These are phyloP conservation scores for Leccinellum albellum DNA, from an alignment of 768 basidiomycete genomes.

Conservation along the genomic window DNA sequence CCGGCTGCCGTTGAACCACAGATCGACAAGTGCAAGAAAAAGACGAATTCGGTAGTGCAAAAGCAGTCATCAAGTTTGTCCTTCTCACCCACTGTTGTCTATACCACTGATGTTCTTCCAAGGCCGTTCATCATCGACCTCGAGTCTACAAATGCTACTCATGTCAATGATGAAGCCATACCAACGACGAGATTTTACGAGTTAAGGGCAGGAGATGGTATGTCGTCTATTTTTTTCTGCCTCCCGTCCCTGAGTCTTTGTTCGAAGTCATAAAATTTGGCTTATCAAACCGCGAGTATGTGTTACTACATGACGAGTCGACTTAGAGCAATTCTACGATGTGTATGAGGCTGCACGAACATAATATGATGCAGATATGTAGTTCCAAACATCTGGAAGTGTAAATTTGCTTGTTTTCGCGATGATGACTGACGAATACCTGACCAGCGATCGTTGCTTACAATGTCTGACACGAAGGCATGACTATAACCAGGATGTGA, in stretches of 20 bases:
- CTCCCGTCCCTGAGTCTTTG: slow-evolving; percentile 8
- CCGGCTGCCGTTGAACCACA: slow-evolving; percentile 25
- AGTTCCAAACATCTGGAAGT: neutral
- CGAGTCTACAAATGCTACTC: slow-evolving; percentile 95
- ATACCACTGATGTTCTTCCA: slow-evolving; percentile 4
- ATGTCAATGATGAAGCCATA: slow-evolving; percentile 83
- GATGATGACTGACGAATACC: neutral
- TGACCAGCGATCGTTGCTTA: neutral
- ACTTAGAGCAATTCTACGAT: slow-evolving; percentile 26
- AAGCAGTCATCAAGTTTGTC: slow-evolving; percentile 79
- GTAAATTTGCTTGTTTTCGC: neutral
- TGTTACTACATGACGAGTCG: slow-evolving; percentile 78
- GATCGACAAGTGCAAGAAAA: slow-evolving; percentile 83
- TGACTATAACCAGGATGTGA: neutral
- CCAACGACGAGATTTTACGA: slow-evolving; percentile 88
- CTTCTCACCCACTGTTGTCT: neutral
- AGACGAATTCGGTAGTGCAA: slow-evolving; percentile 80
- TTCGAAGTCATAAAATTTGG: slow-evolving; percentile 80
- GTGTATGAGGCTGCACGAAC: neutral
- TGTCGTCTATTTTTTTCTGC: slow-evolving; percentile 19
- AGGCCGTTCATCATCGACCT: slow-evolving; percentile 98
- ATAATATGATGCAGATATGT: neutral
- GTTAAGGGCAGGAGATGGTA: slow-evolving; percentile 74
- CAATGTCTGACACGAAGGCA: neutral
- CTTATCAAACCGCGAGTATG: slow-evolving; percentile 76